Percentiles rank a stretch among this genome's conserved stretches.
These are phyloP conservation scores for Sphaerulina populicola DNA, from an alignment of 2,329 filamentous ascomycete species.

Conservation along the genomic window DNA sequence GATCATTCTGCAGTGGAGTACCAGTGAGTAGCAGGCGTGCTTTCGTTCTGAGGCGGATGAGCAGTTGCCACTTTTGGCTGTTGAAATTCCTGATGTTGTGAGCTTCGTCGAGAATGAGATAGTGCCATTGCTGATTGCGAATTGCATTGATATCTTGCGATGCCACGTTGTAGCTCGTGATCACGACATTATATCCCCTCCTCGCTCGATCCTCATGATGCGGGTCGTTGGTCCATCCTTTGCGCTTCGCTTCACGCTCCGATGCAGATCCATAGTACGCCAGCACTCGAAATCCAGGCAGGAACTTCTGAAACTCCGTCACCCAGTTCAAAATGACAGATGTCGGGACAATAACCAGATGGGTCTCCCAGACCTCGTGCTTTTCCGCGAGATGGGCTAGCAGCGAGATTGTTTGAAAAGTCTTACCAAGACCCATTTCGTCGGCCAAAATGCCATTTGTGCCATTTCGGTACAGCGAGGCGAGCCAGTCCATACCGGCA, in stretches of 20 bases:
- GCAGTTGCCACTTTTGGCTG: slow-evolving; percentile 90
- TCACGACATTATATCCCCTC: slow-evolving; percentile 95
- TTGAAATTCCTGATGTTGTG: slow-evolving; percentile 99
- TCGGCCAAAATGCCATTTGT: slow-evolving; percentile 96
- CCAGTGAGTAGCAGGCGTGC: slow-evolving; percentile 82
- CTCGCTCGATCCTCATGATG: slow-evolving; percentile 65
- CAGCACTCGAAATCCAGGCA: slow-evolving; percentile 93
- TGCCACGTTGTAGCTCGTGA: slow-evolving; percentile 95
- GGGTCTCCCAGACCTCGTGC: slow-evolving; percentile 88
- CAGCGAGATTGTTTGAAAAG: slow-evolving; percentile 92
- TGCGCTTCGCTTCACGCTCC: slow-evolving; percentile 81
- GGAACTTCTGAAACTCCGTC: slow-evolving; percentile 99
- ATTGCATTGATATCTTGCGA: slow-evolving; percentile 90
- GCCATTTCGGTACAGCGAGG: slow-evolving; percentile 79
- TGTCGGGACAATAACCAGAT: slow-evolving; percentile 91
- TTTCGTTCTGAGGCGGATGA: slow-evolving; percentile 86
- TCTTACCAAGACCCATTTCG: slow-evolving; percentile 97
- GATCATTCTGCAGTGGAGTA: slow-evolving; percentile 91
- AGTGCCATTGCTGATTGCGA: slow-evolving; percentile 88
- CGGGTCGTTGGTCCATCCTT: slow-evolving; percentile 79
- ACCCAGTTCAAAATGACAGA: slow-evolving; percentile 99
- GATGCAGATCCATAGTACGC: slow-evolving; percentile 94
- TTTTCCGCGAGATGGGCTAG: slow-evolving; percentile 85
- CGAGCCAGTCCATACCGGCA: slow-evolving; percentile 93
- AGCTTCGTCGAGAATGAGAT: slow-evolving; percentile 95